Percentiles rank a stretch among this genome's conserved stretches.
Evolutionary conservation across 352 stramenopile genomes (phyloP).

Genomic region (Phytophthora tentaculata): DNA sequence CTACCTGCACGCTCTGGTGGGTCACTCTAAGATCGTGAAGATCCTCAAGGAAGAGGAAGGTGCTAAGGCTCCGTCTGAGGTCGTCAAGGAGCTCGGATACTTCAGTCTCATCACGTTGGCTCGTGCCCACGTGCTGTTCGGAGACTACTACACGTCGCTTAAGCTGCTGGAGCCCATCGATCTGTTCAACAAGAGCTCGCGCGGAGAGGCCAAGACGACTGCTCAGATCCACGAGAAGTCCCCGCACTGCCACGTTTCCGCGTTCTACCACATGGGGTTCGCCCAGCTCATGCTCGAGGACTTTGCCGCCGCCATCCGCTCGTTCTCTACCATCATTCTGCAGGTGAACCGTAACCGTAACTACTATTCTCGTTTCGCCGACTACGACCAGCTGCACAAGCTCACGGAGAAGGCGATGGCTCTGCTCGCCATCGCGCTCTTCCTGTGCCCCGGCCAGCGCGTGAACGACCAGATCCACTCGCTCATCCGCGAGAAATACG

Average conservation of each 20-base stretch:
- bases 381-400: constrained; percentile 96
- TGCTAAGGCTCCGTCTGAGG: constrained; percentile 57
- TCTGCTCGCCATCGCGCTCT: constrained; percentile 91
- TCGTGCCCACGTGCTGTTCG: constrained; percentile 96
- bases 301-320: constrained; percentile 93
- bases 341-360: constrained; percentile 90
- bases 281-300: constrained; percentile 97
- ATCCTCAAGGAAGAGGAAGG: constrained; percentile 74
- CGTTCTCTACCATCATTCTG: constrained; percentile 90
- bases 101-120: constrained; percentile 95
- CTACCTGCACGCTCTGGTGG: constrained; percentile 95
- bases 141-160: constrained; percentile 96
- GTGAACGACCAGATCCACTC: constrained; percentile 88
- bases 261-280: constrained; percentile 98
- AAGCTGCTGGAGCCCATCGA: constrained; percentile 92
- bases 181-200: constrained; percentile 86
- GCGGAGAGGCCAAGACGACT: constrained; percentile 54
- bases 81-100: constrained; percentile 94
- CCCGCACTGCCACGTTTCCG: constrained; percentile 92
- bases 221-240: constrained; percentile 92
- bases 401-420: constrained; percentile 95
- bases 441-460: constrained; percentile 87
- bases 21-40: constrained; percentile 91
- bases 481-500: constrained; percentile 95
- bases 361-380: constrained; percentile 91